A percentile compares a stretch with the other conserved stretches of the same genome.
Evolutionary conservation across 768 basidiomycete species (phyloP).

Genomic region (Psilocybe sp.): DNA sequence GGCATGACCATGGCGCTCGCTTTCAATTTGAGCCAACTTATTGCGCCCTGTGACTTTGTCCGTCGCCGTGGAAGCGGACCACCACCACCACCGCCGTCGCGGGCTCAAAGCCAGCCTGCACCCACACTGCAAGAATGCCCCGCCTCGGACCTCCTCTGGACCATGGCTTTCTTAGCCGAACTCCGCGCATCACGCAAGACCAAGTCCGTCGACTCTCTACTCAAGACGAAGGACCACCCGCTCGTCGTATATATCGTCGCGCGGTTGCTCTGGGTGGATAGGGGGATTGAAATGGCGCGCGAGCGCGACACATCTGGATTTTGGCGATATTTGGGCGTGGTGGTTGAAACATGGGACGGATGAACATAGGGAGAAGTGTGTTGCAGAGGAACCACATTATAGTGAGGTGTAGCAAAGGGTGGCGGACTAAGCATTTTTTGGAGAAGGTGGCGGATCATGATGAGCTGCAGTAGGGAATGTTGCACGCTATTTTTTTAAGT

Average conservation of each 20-base stretch:
- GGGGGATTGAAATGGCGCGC: slow-evolving; percentile 87
- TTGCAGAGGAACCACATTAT: slow-evolving; percentile 83
- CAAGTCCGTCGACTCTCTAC: slow-evolving; percentile 87
- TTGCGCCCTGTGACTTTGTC: too few species aligned
- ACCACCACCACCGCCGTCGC: too few species aligned
- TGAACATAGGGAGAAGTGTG: slow-evolving; percentile 63
- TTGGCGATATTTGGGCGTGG: slow-evolving; percentile 95
- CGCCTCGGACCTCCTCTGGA: slow-evolving; percentile 85
- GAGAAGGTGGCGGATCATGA: slow-evolving; percentile 67
- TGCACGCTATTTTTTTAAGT: too few species aligned
- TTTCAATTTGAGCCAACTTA: too few species aligned
- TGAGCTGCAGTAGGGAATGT: slow-evolving; percentile 24
- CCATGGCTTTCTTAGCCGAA: slow-evolving; percentile 90
- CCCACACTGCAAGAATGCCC: slow-evolving; percentile 92
- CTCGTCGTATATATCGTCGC: slow-evolving; percentile 89
- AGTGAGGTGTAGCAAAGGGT: slow-evolving; percentile 79
- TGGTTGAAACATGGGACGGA: slow-evolving; percentile 91
- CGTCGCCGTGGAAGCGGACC: too few species aligned
- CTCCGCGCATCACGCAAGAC: slow-evolving; percentile 86
- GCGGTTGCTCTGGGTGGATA: slow-evolving; percentile 89
- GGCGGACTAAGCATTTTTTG: slow-evolving; percentile 60
- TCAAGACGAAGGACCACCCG: slow-evolving; percentile 86
- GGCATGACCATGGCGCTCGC: too few species aligned
- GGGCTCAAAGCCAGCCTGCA: too few species aligned
- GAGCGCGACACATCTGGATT: slow-evolving; percentile 62